Conservation (phyloP, 2,329 filamentous ascomycete species). For the Penicillium sp. region DNA sequence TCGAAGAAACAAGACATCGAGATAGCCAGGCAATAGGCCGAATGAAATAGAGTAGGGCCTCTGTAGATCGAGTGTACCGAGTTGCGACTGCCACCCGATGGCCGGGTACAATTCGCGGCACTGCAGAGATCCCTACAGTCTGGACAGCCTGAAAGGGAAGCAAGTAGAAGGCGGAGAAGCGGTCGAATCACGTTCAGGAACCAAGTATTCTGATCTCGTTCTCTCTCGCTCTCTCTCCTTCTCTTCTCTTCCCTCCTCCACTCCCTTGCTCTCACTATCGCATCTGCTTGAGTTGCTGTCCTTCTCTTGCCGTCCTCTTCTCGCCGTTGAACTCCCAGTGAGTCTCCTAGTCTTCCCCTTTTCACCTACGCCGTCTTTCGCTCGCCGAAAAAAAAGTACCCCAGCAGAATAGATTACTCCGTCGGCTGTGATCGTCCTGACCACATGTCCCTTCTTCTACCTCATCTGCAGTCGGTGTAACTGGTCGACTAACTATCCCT, state of each 20-base stretch:
- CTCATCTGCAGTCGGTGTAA: not conserved
- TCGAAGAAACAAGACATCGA: not conserved
- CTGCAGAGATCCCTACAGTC: not conserved
- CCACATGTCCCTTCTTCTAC: constrained; percentile 1
- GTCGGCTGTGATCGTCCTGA: constrained; percentile 1
- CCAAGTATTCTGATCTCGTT: constrained; percentile 3
- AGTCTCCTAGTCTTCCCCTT: constrained; percentile 6
- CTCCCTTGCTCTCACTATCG: constrained; percentile 14
- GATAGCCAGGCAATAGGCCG: not conserved
- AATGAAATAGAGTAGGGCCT: not conserved
- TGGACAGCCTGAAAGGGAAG: not conserved
- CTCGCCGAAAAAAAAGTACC: not conserved
- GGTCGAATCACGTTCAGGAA: constrained; percentile 24
- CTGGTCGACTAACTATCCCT: constrained; percentile 8
- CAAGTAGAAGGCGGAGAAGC: constrained; percentile 20
- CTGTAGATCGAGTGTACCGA: not conserved
- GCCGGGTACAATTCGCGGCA: constrained; percentile 20
- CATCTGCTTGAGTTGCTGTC: constrained; percentile 10
- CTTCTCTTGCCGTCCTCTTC: constrained; percentile 15
- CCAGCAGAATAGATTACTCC: not conserved
- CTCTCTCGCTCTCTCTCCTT: constrained; percentile 10
- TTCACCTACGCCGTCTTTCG: not conserved
- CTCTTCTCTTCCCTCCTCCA: constrained; percentile 16
- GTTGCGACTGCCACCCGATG: not conserved
- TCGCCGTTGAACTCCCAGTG: constrained; percentile 11